These are phyloP conservation scores for Mycena filopes DNA, from an alignment of 768 basidiomycete genomes.

Conservation along the genomic window DNA sequence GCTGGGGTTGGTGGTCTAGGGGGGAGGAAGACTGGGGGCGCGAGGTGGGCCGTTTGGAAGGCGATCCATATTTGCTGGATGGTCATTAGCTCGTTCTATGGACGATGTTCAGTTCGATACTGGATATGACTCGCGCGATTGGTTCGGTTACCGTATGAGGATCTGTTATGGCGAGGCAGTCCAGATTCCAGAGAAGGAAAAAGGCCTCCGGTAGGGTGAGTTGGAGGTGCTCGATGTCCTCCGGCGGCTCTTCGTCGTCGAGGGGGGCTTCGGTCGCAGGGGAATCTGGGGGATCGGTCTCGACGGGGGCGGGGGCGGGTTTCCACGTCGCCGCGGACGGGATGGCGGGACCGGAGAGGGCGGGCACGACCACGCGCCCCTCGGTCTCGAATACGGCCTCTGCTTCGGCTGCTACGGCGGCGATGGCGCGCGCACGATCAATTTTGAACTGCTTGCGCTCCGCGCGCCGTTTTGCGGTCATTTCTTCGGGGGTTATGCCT, in stretches of 20 bases:
- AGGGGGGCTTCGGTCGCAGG: constrained; percentile 41
- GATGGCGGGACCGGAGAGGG: constrained; percentile 69
- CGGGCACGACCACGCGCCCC: constrained; percentile 70
- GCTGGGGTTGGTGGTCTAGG: constrained; percentile 37
- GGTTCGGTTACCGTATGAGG: constrained; percentile 65
- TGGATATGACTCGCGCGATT: not conserved
- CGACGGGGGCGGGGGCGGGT: constrained; percentile 54
- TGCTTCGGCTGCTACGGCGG: constrained; percentile 81
- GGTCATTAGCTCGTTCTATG: constrained; percentile 64
- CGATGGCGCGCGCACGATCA: constrained; percentile 90
- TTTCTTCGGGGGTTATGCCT: constrained; percentile 91
- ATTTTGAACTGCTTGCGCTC: constrained; percentile 94
- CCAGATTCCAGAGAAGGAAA: constrained; percentile 86
- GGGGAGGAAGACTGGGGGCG: constrained; percentile 48
- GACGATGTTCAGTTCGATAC: constrained; percentile 9
- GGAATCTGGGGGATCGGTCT: constrained; percentile 35
- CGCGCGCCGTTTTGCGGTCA: constrained; percentile 86
- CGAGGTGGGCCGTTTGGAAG: constrained; percentile 67
- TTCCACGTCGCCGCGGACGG: constrained; percentile 88
- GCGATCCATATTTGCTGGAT: constrained; percentile 70
- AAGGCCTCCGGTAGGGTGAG: constrained; percentile 90
- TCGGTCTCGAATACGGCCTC: constrained; percentile 78
- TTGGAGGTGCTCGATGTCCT: constrained; percentile 91
- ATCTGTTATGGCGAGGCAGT: constrained; percentile 80
- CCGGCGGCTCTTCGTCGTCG: constrained; percentile 63